Conservation (phyloP, 257 asterid genomes). For the Ajuga chamaepitys region DNA sequence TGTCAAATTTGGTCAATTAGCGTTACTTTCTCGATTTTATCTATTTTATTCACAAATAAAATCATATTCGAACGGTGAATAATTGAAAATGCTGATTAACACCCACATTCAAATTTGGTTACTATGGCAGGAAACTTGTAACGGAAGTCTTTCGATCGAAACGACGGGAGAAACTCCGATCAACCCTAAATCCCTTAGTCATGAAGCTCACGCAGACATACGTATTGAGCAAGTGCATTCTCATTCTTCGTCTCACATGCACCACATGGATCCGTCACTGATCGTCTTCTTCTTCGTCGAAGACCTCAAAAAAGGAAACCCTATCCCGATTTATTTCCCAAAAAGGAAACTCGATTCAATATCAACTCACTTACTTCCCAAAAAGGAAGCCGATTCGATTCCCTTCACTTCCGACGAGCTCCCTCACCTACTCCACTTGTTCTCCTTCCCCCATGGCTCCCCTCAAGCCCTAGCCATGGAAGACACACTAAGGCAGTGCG, state of each 20-base stretch:
- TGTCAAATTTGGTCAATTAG: too few relatives aligned
- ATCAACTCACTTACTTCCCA: conserved; percentile 33
- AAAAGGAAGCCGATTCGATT: conserved; percentile 48
- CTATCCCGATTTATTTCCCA: conserved; percentile 52
- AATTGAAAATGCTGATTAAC: too few relatives aligned
- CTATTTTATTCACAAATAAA: too few relatives aligned
- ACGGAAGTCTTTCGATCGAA: conserved; percentile 18
- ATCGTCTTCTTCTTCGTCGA: conserved; percentile 55
- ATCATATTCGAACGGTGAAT: too few relatives aligned
- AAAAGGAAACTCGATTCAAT: conserved; percentile 27
- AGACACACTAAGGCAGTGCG: conserved; percentile 59
- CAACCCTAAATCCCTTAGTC: not conserved
- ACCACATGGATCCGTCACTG: conserved; percentile 50
- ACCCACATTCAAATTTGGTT: too few relatives aligned
- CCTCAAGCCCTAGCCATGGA: conserved; percentile 68
- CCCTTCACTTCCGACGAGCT: conserved; percentile 53
- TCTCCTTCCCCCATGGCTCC: conserved; percentile 42
- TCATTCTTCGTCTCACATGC: conserved; percentile 40
- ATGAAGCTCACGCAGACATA: conserved; percentile 15
- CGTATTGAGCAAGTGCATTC: conserved; percentile 31
- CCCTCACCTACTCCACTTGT: conserved; percentile 34
- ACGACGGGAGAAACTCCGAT: not conserved
- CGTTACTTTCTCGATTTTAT: too few relatives aligned
- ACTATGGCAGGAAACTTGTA: conserved; percentile 23
- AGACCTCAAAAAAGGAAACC: conserved; percentile 44